Conservation (phyloP, 352 stramenopile species). For the Pythium periplocum region DNA sequence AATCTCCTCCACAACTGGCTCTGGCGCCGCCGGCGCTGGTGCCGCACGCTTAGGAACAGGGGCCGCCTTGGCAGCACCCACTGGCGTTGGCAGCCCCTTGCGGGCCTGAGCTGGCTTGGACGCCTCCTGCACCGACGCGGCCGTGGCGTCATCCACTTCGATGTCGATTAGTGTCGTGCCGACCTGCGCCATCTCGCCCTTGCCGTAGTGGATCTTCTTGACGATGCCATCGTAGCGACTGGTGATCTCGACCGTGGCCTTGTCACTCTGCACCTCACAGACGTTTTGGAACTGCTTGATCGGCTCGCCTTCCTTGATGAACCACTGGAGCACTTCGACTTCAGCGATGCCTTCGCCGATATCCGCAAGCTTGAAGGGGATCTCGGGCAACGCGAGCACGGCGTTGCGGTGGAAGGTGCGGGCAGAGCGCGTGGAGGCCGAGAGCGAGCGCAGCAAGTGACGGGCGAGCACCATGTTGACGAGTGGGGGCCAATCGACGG, state of each 20-base stretch:
- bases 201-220: slow-evolving; percentile 87
- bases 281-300: slow-evolving; percentile 97
- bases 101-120: slow-evolving; percentile 19
- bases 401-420: slow-evolving; percentile 43
- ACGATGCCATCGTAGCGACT: slow-evolving; percentile 95
- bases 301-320: slow-evolving; percentile 89
- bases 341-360: slow-evolving; percentile 99
- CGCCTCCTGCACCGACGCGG: slow-evolving; percentile 31
- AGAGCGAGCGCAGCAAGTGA: slow-evolving; percentile 1
- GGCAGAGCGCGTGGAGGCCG: slow-evolving; percentile 1
- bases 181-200: slow-evolving; percentile 96
- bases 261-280: slow-evolving; percentile 93
- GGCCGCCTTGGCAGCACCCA: slow-evolving; percentile 5
- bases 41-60: slow-evolving; percentile 9
- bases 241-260: slow-evolving; percentile 97
- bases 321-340: slow-evolving; percentile 98
- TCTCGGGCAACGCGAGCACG: slow-evolving; percentile 46
- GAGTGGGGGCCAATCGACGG: not conserved
- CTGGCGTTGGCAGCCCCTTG: slow-evolving; percentile 13
- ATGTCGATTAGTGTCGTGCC: slow-evolving; percentile 93
- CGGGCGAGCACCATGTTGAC: not conserved
- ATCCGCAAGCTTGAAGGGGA: slow-evolving; percentile 92
- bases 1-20: not conserved
- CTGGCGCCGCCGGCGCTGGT: slow-evolving; percentile 4
- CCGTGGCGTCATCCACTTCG: slow-evolving; percentile 73